These are phyloP conservation scores for Kodamaea sp. DNA, from an alignment of 1,139 yeast genomes.

Conservation along the genomic window DNA sequence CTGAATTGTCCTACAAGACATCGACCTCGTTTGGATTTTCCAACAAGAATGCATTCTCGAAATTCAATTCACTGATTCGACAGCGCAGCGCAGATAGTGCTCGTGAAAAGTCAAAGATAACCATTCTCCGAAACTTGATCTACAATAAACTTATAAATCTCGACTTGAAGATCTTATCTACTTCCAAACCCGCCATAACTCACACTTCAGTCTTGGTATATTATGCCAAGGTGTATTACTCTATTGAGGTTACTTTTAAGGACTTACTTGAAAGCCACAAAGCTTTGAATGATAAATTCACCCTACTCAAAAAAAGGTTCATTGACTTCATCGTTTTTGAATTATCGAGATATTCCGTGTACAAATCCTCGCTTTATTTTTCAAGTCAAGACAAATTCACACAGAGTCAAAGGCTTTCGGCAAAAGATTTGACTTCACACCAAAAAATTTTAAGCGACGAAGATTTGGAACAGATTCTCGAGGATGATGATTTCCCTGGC, in stretches of 20 bases:
- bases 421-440: conserved; percentile 5
- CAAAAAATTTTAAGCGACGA: conserved; percentile 15
- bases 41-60: conserved; percentile 20
- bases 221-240: conserved; percentile 37
- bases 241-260: conserved; percentile 29
- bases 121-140: conserved; percentile 32
- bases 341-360: conserved; percentile 24
- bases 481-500: conserved; percentile 19
- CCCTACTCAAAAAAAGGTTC: conserved; percentile 27
- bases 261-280: conserved; percentile 20
- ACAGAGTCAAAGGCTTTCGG: conserved; percentile 15
- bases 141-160: conserved; percentile 28
- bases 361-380: conserved; percentile 11
- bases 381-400: conserved; percentile 19
- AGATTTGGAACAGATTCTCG: conserved; percentile 14
- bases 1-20: conserved; percentile 35
- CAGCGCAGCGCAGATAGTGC: conserved; percentile 13
- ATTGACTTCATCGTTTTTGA: conserved; percentile 23
- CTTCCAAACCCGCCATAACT: conserved; percentile 10
- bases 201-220: conserved; percentile 35
- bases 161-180: conserved; percentile 22
- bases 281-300: conserved; percentile 20
- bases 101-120: conserved; percentile 15
- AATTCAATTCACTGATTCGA: conserved; percentile 24
- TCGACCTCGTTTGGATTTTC: conserved; percentile 33